Conservation (phyloP, 2,329 filamentous ascomycete species). For the Cercospora sojina region DNA sequence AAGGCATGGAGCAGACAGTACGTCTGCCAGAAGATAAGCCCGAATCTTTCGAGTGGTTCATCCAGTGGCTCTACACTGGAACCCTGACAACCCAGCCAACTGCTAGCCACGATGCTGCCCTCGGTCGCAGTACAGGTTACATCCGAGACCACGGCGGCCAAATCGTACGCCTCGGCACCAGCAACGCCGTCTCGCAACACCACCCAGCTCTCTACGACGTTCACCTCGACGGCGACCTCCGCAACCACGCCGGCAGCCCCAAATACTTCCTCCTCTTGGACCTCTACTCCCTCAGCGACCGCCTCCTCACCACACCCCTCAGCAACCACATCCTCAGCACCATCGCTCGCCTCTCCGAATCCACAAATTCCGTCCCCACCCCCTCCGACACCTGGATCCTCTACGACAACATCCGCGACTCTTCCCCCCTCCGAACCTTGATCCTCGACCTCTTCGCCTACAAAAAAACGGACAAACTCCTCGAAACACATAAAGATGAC, state of each 20-base stretch:
- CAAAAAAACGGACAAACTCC: slow-evolving; percentile 53
- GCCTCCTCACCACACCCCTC: slow-evolving; percentile 48
- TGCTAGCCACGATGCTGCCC: slow-evolving; percentile 10
- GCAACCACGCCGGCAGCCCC: slow-evolving; percentile 48
- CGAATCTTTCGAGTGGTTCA: slow-evolving; percentile 51
- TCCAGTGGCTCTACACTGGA: slow-evolving; percentile 53
- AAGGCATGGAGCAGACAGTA: slow-evolving; percentile 46
- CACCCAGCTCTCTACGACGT: slow-evolving; percentile 16
- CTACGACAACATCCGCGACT: slow-evolving; percentile 46
- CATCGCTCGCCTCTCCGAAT: slow-evolving; percentile 47
- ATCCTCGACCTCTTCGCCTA: slow-evolving; percentile 53
- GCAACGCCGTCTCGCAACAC: background rate
- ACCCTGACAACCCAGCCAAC: slow-evolving; percentile 34
- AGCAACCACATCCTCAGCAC: slow-evolving; percentile 47
- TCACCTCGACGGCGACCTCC: slow-evolving; percentile 39
- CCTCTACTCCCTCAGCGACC: slow-evolving; percentile 49
- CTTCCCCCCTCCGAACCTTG: slow-evolving; percentile 42
- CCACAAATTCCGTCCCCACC: slow-evolving; percentile 52
- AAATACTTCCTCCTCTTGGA: slow-evolving; percentile 53
- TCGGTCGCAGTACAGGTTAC: slow-evolving; percentile 2
- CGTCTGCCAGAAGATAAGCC: slow-evolving; percentile 47
- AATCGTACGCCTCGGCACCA: slow-evolving; percentile 8
- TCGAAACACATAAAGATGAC: slow-evolving; percentile 47
- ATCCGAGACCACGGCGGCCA: slow-evolving; percentile 14
- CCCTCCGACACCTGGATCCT: slow-evolving; percentile 51